These are phyloP conservation scores for Pseudogymnoascus sp. DNA, from an alignment of 2,329 filamentous ascomycete species.

Conservation along the genomic window DNA sequence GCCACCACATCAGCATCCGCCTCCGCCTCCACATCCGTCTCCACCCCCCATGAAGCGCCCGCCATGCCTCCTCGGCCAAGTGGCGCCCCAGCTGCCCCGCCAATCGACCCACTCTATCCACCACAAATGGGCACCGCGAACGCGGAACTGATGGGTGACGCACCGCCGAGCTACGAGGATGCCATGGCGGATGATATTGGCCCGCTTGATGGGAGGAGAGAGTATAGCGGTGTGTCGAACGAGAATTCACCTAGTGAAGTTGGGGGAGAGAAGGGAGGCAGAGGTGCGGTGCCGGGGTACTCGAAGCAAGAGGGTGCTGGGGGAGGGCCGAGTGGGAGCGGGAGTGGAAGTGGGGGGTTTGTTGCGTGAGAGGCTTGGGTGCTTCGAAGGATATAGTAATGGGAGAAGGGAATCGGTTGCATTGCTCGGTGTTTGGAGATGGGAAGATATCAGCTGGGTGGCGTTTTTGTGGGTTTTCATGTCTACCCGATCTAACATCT, in stretches of 20 bases:
- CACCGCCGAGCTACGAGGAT: conserved; percentile 93
- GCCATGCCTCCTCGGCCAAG: conserved; percentile 19
- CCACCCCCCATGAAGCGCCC: background rate
- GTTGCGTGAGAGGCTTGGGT: background rate
- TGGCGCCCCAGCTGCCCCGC: conserved; percentile 21
- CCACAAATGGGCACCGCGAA: conserved; percentile 44
- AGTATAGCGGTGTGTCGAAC: conserved; percentile 56
- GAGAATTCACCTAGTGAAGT: conserved; percentile 49
- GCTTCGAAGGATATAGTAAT: background rate
- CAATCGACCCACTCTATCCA: conserved; percentile 46
- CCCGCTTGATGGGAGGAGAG: conserved; percentile 63
- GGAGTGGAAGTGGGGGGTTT: background rate
- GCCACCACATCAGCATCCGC: conserved; percentile 7
- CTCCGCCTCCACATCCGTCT: background rate
- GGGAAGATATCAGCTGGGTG: background rate
- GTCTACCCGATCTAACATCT: background rate
- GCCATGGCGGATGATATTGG: conserved; percentile 69
- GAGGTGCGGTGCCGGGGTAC: background rate
- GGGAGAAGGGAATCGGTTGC: background rate
- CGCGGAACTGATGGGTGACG: conserved; percentile 53
- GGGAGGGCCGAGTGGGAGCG: background rate
- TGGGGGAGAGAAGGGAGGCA: background rate
- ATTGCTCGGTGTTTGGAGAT: background rate
- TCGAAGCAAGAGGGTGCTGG: background rate
- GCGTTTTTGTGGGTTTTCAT: background rate